A percentile compares a stretch with the other conserved stretches of the same genome.
phyloP scores from a whole-genome alignment of 2,329 filamentous ascomycete species.

The Rachicladosporium sp. region DNA sequence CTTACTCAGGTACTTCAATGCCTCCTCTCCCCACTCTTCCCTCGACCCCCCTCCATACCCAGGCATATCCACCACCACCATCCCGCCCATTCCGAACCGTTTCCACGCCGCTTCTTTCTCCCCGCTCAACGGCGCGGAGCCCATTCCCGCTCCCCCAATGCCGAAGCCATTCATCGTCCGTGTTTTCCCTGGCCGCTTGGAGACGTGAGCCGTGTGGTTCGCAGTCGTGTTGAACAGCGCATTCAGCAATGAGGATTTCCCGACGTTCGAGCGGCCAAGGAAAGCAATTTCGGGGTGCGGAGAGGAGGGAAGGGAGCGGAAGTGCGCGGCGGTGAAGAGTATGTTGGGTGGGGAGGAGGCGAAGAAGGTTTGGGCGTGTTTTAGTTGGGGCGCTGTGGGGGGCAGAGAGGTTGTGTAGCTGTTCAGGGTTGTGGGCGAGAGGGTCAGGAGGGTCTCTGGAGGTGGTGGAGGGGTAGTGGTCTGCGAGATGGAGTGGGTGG shows the following conservation, averaged over 20 bases:
- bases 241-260: constrained; percentile 57
- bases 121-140: constrained; percentile 8
- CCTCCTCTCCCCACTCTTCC: constrained; percentile 52
- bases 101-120: constrained; percentile 26
- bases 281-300: constrained; percentile 51
- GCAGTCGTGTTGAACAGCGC: constrained; percentile 39
- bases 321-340: constrained; percentile 48
- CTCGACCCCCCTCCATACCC: constrained; percentile 55
- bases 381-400: constrained; percentile 25
- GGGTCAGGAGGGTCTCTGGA: constrained; percentile 15
- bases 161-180: constrained; percentile 55
- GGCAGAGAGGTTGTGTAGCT: constrained; percentile 20
- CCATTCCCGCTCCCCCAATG: constrained; percentile 31
- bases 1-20: constrained; percentile 53
- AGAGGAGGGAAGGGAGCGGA: constrained; percentile 45
- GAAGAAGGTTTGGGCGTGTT: constrained; percentile 34
- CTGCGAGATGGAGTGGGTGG: constrained; percentile 2
- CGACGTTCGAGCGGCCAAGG: constrained; percentile 58
- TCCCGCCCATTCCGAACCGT: constrained; percentile 26
- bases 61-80: constrained; percentile 58
- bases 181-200: constrained; percentile 49
- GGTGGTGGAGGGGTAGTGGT: constrained; percentile 1
- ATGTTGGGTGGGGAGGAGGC: constrained; percentile 37
- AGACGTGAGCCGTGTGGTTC: constrained; percentile 41
- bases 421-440: constrained; percentile 20